phyloP scores from a whole-genome alignment of 2,329 filamentous ascomycete genomes.

The Aurifilum marmelostoma region DNA sequence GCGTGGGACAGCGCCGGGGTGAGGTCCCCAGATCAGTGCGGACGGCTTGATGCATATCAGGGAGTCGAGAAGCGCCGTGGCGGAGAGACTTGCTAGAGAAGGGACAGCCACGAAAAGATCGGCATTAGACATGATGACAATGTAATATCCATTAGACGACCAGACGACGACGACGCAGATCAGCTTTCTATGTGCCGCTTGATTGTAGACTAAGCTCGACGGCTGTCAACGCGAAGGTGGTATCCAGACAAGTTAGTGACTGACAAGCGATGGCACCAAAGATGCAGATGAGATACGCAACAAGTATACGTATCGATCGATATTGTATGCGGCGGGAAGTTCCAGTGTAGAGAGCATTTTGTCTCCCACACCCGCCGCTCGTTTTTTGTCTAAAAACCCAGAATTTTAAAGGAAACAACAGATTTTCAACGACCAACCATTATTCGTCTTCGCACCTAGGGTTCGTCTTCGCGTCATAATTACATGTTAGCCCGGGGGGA shows the following conservation, averaged over 20 bases:
- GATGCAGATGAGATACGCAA: neutral
- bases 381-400: neutral
- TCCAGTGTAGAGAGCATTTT: neutral
- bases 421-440: neutral
- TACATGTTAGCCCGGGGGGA: neutral
- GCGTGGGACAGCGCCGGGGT: too few relatives aligned
- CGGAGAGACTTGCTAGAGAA: neutral
- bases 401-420: neutral
- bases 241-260: too few relatives aligned
- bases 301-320: neutral
- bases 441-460: neutral
- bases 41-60: neutral
- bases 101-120: neutral
- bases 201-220: neutral
- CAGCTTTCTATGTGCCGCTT: neutral
- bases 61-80: neutral
- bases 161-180: neutral
- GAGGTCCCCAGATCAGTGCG: neutral
- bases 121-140: conserved; percentile 17
- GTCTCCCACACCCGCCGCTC: neutral
- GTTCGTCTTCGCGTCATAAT: neutral
- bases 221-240: too few relatives aligned
- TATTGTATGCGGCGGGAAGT: neutral
- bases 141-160: conserved; percentile 23
- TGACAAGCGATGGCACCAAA: neutral